A percentile compares a stretch with the other conserved stretches of the same genome.
Evolutionary conservation across 441 rosid species (phyloP).

Genomic region (Croton laevigatus): DNA sequence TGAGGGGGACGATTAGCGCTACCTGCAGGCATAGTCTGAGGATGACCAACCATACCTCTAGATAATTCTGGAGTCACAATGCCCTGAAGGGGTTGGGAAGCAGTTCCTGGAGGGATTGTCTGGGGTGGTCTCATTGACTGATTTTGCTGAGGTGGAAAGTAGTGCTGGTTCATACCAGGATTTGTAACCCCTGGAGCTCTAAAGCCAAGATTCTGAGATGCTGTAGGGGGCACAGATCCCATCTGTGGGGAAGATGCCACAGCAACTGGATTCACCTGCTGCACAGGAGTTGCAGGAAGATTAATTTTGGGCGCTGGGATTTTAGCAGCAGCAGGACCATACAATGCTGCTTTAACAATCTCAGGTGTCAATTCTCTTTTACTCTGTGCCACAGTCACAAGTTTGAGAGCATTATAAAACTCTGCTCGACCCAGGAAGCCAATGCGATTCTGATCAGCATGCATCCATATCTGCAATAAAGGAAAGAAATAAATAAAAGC

Average conservation of each 20-base stretch:
- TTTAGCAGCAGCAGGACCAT: constrained; percentile 91
- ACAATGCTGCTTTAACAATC: constrained; percentile 87
- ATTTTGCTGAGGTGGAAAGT: constrained; percentile 54
- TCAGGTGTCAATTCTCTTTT: constrained; percentile 90
- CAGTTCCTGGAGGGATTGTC: constrained; percentile 38
- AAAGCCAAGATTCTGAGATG: constrained; percentile 47
- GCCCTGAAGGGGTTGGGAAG: constrained; percentile 45
- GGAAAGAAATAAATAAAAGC: not conserved
- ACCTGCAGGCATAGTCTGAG: constrained; percentile 37
- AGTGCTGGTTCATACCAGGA: constrained; percentile 44
- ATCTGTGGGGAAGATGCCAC: constrained; percentile 40
- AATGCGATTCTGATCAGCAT: constrained; percentile 66
- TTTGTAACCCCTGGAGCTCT: constrained; percentile 62
- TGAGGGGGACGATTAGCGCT: constrained; percentile 43
- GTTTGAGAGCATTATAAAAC: constrained; percentile 80
- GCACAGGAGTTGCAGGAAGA: constrained; percentile 49
- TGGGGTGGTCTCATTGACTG: constrained; percentile 47
- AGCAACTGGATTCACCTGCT: constrained; percentile 34
- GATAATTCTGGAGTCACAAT: constrained; percentile 43
- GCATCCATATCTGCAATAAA: constrained; percentile 66
- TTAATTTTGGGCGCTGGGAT: constrained; percentile 88
- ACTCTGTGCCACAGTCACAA: constrained; percentile 94
- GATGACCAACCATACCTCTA: constrained; percentile 45
- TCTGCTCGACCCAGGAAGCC: constrained; percentile 83
- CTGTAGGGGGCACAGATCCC: constrained; percentile 37